Evolutionary conservation across 495 filamentous ascomycete genomes (phyloP), one percentile per base, ranked within the genome.

Genomic region (Hypoxylon crocopeplum): DNA sequence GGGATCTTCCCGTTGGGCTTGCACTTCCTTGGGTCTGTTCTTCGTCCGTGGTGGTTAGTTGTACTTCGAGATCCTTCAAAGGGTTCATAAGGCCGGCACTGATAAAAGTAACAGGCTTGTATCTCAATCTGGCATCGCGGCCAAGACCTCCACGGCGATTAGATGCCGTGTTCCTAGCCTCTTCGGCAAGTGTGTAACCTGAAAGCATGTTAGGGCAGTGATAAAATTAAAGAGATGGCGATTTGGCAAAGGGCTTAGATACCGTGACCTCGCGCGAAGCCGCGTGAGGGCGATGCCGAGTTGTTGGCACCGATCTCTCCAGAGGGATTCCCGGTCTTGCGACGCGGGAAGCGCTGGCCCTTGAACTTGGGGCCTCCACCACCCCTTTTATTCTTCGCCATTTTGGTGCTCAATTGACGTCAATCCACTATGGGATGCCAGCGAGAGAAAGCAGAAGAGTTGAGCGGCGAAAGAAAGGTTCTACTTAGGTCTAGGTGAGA

Each of bases 81-180:
- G 81, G 77, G 22, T 86, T 76, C 29, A 86, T 72, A 22, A 75
- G 75, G 17, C 88, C 88, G 19, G 86, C 88, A 56, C 88, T 88
- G 47, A 96, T 82, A 64, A 97, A 97, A 0, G 71, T 63, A 32
- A 97, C 81, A n/a, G 80, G 78, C 40, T 82, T 73, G 41, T 77
- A 60, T 53, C 82, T 70, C 15, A 85, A 61, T 62, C 59, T 73
- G 17, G 72, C 65, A 57, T 78, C 76, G 32, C 48, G 63, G 17
- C 68, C 59, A 71, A 73, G 71, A 48, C 63, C 54, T 1, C 75
- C 68, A 32, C 75, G 76, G 46, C 67, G 62, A 55, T 88, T 84
- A 3, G 77, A 80, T 69, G 84, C 84, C 15, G 90, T 93, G 59
- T 91, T 88, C 40, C 83, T 84, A 53, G 89, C 92, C 74, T 91